phyloP scores from a whole-genome alignment of 2,329 filamentous ascomycete genomes.

The Sporothrix brasiliensis region DNA sequence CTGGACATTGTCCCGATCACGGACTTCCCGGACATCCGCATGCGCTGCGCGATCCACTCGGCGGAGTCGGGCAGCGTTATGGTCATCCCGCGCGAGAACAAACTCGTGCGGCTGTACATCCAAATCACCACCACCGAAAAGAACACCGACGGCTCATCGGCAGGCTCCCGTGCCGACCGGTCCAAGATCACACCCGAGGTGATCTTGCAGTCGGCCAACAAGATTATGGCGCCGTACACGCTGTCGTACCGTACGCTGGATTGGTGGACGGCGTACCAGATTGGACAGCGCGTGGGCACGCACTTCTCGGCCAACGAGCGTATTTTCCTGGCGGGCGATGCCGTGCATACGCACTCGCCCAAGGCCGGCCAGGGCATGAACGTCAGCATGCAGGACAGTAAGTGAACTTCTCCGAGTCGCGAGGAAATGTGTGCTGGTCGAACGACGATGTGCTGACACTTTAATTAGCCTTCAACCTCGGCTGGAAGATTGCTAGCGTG shows the following conservation, averaged over 20 bases:
- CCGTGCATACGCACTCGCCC: conserved; percentile 58
- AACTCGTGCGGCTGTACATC: conserved; percentile 57
- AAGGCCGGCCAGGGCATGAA: conserved; percentile 76
- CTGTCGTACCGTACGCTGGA: conserved; percentile 52
- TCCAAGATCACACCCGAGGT: conserved; percentile 60
- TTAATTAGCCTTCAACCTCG: conserved; percentile 52
- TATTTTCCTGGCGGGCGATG: conserved; percentile 72
- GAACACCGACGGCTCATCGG: conserved; percentile 13
- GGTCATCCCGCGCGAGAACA: conserved; percentile 42
- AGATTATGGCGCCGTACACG: conserved; percentile 63
- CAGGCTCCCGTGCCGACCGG: conserved; percentile 47
- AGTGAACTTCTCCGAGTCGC: background rate
- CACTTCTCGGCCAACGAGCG: conserved; percentile 59
- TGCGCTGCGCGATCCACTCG: conserved; percentile 41
- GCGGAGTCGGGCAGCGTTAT: conserved; percentile 40
- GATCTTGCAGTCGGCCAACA: conserved; percentile 60
- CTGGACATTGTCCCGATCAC: conserved; percentile 42
- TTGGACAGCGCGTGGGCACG: conserved; percentile 65
- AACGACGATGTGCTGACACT: background rate
- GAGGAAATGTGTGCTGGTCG: background rate
- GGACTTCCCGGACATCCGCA: conserved; percentile 42
- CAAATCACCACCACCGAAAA: conserved; percentile 27
- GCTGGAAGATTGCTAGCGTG: conserved; percentile 58
- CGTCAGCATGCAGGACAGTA: conserved; percentile 66
- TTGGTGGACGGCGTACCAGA: conserved; percentile 70